Evolutionary conservation across 306 rosid species (phyloP).

Genomic region (Macrotyloma uniflorum): DNA sequence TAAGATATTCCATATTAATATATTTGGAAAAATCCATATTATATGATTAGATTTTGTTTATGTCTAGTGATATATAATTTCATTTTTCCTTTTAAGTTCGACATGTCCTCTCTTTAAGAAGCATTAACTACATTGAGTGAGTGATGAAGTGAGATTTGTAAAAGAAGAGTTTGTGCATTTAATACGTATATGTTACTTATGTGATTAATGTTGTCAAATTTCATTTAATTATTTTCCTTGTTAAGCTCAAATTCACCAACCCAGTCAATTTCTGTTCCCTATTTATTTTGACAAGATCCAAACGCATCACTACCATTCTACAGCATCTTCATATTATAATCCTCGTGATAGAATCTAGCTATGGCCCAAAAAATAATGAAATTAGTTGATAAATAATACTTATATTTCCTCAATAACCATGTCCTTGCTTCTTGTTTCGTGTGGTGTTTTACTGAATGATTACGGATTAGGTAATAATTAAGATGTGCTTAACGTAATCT

Average conservation of each 20-base stretch:
- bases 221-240: conserved; percentile 12
- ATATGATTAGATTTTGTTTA: too few species aligned
- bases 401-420: background rate
- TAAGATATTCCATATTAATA: too few species aligned
- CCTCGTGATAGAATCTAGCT: conserved; percentile 14
- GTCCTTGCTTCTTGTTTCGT: conserved; percentile 21
- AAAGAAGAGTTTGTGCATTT: background rate
- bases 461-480: conserved; percentile 19
- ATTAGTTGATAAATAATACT: conserved; percentile 27
- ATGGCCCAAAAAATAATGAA: conserved; percentile 26
- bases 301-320: conserved; percentile 4
- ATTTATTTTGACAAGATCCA: conserved; percentile 17
- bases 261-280: background rate
- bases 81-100: background rate
- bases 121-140: background rate
- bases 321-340: conserved; percentile 2
- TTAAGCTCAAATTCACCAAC: conserved; percentile 15
- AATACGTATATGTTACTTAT: background rate
- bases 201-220: background rate
- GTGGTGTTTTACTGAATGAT: conserved; percentile 30
- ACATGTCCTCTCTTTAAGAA: background rate
- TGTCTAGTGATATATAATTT: background rate
- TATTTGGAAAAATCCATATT: too few species aligned
- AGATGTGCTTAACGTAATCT: conserved; percentile 28
- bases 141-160: background rate